A percentile compares a stretch with the other conserved stretches of the same genome.
Evolutionary conservation across 768 basidiomycete genomes (phyloP).

Genomic region (Boletus sensibilis): DNA sequence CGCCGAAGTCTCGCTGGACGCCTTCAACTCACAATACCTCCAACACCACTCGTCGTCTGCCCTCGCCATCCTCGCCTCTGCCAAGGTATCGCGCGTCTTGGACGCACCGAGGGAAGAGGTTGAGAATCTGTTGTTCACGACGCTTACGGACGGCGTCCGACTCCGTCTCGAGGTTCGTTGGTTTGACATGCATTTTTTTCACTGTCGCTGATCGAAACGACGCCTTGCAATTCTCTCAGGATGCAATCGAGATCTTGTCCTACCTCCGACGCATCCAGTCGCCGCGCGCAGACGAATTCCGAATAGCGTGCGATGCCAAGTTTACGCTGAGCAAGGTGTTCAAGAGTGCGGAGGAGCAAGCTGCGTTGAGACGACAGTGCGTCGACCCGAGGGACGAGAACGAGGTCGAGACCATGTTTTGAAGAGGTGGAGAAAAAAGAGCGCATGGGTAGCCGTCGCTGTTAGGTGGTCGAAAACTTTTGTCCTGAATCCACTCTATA

Average conservation of each 20-base stretch:
- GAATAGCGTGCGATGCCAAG: constrained; percentile 46
- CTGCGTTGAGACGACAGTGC: constrained; percentile 33
- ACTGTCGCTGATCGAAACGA: background rate
- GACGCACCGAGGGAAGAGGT: constrained; percentile 54
- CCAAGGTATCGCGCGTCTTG: constrained; percentile 52
- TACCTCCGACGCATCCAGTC: constrained; percentile 55
- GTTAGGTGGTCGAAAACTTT: too few relatives aligned
- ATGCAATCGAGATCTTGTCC: constrained; percentile 45
- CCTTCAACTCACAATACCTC: constrained; percentile 73
- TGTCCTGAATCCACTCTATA: too few relatives aligned
- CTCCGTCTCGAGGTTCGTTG: constrained; percentile 48
- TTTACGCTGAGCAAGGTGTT: constrained; percentile 70
- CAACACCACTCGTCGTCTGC: constrained; percentile 56
- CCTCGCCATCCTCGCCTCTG: constrained; percentile 58
- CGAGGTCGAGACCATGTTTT: constrained; percentile 27
- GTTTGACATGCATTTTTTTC: background rate
- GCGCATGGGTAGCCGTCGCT: too few relatives aligned
- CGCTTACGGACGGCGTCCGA: constrained; percentile 42
- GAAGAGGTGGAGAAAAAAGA: background rate
- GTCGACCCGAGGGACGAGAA: constrained; percentile 21
- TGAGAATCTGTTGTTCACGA: constrained; percentile 54
- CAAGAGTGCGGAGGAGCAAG: constrained; percentile 53
- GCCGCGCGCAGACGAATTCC: constrained; percentile 59
- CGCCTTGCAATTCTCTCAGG: constrained; percentile 37
- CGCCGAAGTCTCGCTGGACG: constrained; percentile 54